Evolutionary conservation across 2,329 filamentous ascomycete species (phyloP), one percentile per base, ranked within the genome.

Genomic region (Fusarium cicatricum): DNA sequence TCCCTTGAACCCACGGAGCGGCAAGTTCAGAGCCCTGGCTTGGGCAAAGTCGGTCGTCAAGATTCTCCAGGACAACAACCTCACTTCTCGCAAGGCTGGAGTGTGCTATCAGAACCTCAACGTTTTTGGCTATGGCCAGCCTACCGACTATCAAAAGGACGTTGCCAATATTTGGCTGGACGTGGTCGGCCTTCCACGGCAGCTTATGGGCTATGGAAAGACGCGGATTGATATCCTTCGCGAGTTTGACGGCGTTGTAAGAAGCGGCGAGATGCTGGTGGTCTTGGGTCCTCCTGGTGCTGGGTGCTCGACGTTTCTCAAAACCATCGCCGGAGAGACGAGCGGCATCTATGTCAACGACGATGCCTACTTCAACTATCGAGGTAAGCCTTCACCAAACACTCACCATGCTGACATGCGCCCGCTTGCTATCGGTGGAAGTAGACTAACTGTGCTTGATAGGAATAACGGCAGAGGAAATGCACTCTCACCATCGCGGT

Each of bases 291-390:
- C 87, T 41, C 88, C 88, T 10, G 83, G 83, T 14, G 80, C 82
- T 8, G 89, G 89, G 38, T 96, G 91, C 71, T 90, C 89, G 11
- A 95, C 91, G 2, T 87, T 94, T 63, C 78, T 95, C 48, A 94
- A 94, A 76, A 90, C 90, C 0, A 84, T 95, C 58, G 84, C 90
- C 2, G 90, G 91, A 49, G 90, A 94, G 75, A 91, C 88, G 1
- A 87, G 90, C 62, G 91, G 91, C 28, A 87, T 94, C 55, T 85
- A 83, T 64, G 78, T 94, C 11, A 88, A 90, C 43, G 76, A 87
- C 5, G 76, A 80, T 23, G 87, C 89, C 0, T 85, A 90, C 57
- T 84, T 95, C 67, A 92, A 95, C 75, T 95, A 94, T 71, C 88
- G 93, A 71, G 88, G 85, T 78, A 49, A 16, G 38, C 17, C 14